Evolutionary conservation across 352 stramenopile genomes (phyloP).

Genomic region (Proteromonas lacertae): DNA sequence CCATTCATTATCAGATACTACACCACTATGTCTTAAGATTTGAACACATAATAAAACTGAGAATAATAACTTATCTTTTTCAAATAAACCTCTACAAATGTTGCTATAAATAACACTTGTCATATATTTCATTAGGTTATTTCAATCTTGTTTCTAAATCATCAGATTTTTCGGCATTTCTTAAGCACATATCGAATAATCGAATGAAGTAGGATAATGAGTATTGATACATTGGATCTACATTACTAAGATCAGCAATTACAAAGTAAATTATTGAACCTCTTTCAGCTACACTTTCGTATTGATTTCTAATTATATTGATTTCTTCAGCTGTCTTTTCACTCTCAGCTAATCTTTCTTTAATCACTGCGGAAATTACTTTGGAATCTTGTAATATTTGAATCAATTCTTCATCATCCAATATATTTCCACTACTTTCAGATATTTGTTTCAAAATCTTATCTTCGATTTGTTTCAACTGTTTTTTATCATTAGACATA

Average conservation of each 20-base stretch:
- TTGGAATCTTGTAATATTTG: conserved; percentile 29
- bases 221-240: conserved; percentile 73
- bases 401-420: conserved; percentile 57
- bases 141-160: conserved; percentile 32
- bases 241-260: conserved; percentile 36
- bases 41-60: conserved; percentile 62
- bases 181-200: conserved; percentile 43
- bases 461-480: conserved; percentile 55
- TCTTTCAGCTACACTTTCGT: conserved; percentile 39
- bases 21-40: conserved; percentile 29
- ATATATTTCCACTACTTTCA: conserved; percentile 50
- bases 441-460: conserved; percentile 53
- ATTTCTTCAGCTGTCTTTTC: conserved; percentile 24
- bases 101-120: conserved; percentile 60
- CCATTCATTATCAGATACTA: conserved; percentile 31
- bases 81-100: conserved; percentile 56
- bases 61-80: conserved; percentile 63
- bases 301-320: conserved; percentile 25
- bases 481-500: conserved; percentile 38
- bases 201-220: conserved; percentile 53
- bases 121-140: conserved; percentile 44
- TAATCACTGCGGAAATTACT: conserved; percentile 14
- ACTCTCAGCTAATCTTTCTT: conserved; percentile 43
- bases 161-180: conserved; percentile 26
- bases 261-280: conserved; percentile 52